Base-by-base conservation (phyloP, 139 green algal genomes). In the Asterochloris erici region DNA sequence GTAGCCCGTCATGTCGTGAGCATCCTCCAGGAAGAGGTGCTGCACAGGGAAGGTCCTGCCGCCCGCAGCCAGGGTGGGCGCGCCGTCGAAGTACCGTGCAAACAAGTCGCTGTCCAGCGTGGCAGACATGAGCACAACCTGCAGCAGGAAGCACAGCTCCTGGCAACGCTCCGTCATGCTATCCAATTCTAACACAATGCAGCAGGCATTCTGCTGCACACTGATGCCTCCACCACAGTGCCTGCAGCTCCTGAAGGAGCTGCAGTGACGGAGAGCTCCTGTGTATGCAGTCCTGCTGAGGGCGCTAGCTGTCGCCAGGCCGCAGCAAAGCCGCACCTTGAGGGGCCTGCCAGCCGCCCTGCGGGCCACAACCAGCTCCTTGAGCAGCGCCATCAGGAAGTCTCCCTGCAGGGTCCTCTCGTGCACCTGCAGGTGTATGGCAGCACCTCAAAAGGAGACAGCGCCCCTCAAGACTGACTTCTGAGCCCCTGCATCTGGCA, bases 91-190 rank as follows among this genome's bases (percentile, higher is more conserved):
- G 91, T 98, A 99, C 15, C 79, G 66, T 0, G 90, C 85, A 82
- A 98, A 98, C 27, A 96, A 85, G 66, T 87, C 80, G 0, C 92
- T 89, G 81, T 99, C 91, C 73, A 98, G 83, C 0, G 96, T 99
- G 14, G 96, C 96, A 12, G 89, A 96, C 96, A 98, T 99, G 21
- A 99, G 92, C 0, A 99, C 81, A 15, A 99, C 84, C 83, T 94
- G 84, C 69, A 92, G 66, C 66, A 71, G 21, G 66, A 24, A 24
- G 66, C 66, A 71, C 21, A 26, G 66, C 66, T 26, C 17, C 21
- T 71, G 66, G 17, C 66, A 71, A 24, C 66, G 10, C 66, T 71
- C 2, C 4, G 21, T 24, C 17, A 26, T 71, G 66, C 66, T 1
- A 54, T 54, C 38, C 38, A 54, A 10, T 6, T 54, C 2, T 54